A percentile compares a stretch with the other conserved stretches of the same genome.
Evolutionary conservation across 345 rosid genomes (phyloP).

Genomic region (Hevea brasiliensis): DNA sequence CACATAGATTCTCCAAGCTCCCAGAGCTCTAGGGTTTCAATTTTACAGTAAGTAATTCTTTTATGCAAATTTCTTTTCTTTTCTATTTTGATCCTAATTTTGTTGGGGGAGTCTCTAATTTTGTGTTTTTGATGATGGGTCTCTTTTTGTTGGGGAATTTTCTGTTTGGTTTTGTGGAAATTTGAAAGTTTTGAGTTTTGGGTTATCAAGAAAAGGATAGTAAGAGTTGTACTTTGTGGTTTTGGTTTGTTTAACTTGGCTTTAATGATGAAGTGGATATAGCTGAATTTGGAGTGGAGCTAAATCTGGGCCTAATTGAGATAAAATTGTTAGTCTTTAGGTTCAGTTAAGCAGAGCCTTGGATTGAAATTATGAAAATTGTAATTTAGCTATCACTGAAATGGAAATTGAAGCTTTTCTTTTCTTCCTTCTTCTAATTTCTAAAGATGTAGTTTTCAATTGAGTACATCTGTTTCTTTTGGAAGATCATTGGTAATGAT

Average conservation of each 20-base stretch:
- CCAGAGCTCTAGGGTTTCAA: constrained; percentile 13
- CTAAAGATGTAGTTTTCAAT: not conserved
- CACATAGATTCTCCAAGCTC: constrained; percentile 8
- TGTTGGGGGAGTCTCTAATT: not conserved
- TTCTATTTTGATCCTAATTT: not conserved
- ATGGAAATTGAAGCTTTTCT: not conserved
- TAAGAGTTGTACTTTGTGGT: not conserved
- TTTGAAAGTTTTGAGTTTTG: not conserved
- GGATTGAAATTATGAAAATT: not conserved
- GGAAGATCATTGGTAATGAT: not conserved
- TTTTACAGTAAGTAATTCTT: constrained; percentile 27
- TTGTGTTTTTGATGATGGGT: not conserved
- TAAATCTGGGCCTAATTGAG: constrained; percentile 6
- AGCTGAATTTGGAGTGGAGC: constrained; percentile 7
- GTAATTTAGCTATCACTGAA: not conserved
- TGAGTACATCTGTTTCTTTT: not conserved
- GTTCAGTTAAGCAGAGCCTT: not conserved
- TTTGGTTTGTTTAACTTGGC: not conserved
- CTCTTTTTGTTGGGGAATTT: not conserved
- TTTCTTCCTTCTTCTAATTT: not conserved
- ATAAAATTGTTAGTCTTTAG: not conserved
- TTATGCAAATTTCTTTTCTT: not conserved
- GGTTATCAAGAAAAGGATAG: not conserved
- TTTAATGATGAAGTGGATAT: not conserved
- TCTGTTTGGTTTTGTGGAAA: constrained; percentile 14